A percentile compares a stretch with the other conserved stretches of the same genome.
Evolutionary conservation across 208 protist genomes (phyloP).

Genomic region (Balamuthia mandrillaris): DNA sequence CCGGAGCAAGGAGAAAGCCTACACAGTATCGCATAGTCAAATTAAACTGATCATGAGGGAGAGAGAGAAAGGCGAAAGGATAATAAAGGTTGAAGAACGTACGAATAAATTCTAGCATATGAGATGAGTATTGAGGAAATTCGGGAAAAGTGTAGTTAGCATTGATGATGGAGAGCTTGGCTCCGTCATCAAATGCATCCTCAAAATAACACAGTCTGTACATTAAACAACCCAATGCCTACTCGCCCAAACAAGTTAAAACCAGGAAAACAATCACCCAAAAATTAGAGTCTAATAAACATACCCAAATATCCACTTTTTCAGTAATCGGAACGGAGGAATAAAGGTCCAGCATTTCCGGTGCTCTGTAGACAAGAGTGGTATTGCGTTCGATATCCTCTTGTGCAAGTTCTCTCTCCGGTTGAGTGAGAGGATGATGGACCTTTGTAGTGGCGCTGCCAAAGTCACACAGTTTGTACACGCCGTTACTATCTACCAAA

Average conservation of each 20-base stretch:
- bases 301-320: constrained; percentile 34
- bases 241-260: not conserved
- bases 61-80: not conserved
- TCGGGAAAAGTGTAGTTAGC: not conserved
- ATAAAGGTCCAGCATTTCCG: constrained; percentile 35
- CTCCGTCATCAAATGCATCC: constrained; percentile 29
- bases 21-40: not conserved
- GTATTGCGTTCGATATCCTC: constrained; percentile 26
- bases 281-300: not conserved
- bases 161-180: constrained; percentile 8
- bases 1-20: not conserved
- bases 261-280: not conserved
- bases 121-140: not conserved
- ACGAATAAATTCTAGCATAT: not conserved
- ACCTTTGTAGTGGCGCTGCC: not conserved
- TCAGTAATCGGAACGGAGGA: not conserved
- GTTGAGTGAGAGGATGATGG: not conserved
- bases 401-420: constrained; percentile 10
- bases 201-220: constrained; percentile 40
- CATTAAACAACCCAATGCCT: constrained; percentile 31
- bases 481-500: constrained; percentile 15
- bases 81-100: not conserved
- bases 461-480: constrained; percentile 41
- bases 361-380: constrained; percentile 31
- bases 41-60: not conserved